Percentiles rank a stretch among this genome's conserved stretches.
Evolutionary conservation across 1,284 basidiomycete genomes (phyloP).

Genomic region (Blastosporella zonata): DNA sequence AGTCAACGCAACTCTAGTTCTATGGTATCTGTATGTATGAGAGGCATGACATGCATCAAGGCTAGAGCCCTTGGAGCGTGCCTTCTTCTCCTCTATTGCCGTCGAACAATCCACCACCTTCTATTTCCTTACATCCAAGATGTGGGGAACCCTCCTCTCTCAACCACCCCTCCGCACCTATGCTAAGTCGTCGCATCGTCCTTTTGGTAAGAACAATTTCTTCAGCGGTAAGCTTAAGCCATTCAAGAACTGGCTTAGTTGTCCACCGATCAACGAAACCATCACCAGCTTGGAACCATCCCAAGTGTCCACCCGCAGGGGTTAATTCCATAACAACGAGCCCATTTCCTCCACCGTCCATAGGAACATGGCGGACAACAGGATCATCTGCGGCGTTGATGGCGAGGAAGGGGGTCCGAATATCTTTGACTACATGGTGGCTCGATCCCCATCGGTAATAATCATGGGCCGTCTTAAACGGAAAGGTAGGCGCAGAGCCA

Average conservation of each 20-base stretch:
- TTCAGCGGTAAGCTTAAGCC: slow-evolving; percentile 61
- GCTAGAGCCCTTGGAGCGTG: slow-evolving; percentile 40
- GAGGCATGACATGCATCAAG: slow-evolving; percentile 6
- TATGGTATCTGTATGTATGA: no score
- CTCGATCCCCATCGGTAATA: slow-evolving; percentile 81
- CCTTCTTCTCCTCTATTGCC: slow-evolving; percentile 37
- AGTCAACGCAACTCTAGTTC: not conserved
- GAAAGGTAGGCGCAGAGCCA: slow-evolving; percentile 78
- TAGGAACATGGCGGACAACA: slow-evolving; percentile 65
- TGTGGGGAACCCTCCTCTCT: slow-evolving; percentile 50
- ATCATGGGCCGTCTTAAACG: slow-evolving; percentile 69
- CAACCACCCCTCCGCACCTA: slow-evolving; percentile 56
- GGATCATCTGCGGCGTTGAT: slow-evolving; percentile 94
- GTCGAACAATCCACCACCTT: slow-evolving; percentile 38
- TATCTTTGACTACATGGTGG: slow-evolving; percentile 49
- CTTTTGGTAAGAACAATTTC: slow-evolving; percentile 38
- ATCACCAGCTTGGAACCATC: slow-evolving; percentile 78
- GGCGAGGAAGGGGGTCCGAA: slow-evolving; percentile 74
- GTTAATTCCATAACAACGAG: slow-evolving; percentile 77
- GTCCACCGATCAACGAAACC: slow-evolving; percentile 65
- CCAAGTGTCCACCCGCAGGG: slow-evolving; percentile 85
- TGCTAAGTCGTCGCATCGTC: slow-evolving; percentile 31
- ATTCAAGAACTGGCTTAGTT: slow-evolving; percentile 71
- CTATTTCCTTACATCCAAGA: slow-evolving; percentile 47
- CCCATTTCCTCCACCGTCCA: slow-evolving; percentile 55